Base-by-base conservation (phyloP, 2,329 filamentous ascomycete genomes). In the Chrysosporium queenslandicum region DNA sequence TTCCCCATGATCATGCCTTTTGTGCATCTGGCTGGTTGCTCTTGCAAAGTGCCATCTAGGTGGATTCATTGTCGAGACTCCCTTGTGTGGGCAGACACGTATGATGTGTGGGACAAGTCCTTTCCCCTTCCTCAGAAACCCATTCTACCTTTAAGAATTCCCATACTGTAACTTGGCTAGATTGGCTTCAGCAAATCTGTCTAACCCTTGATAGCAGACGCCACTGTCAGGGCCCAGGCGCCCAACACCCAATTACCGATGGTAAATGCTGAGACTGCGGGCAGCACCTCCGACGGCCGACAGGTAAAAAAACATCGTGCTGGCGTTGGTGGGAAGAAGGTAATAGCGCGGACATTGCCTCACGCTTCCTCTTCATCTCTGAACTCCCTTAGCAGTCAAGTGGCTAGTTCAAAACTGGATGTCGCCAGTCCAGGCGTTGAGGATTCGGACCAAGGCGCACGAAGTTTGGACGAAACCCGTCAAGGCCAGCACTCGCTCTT, bases 401-500 rank as follows among this genome's bases (percentile, higher is more conserved):
- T 56, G 30, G 52, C 56, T 11, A 54, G 52, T 42, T 47, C 58
- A 23, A 53, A 52, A 27, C 51, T 57, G 39, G 58, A 60, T 37
- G 43, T 50, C 12, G 48, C 41, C 29, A 47, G 43, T 20, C 51
- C 41, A 23, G 45, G 36, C 29, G 37, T 30, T 14, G 54, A 53
- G n/a, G 53, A 48, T 16, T 20, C 52, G 8, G 42, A 48, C 36
- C 32, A 21, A 20, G 25, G n/a, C 14, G n/a, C 23, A 3, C 32
- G 41, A 16, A 12, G 12, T 16, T 7, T 12, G 16, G 56, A 57
- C 25, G 50, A 53, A 7, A 43, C 21, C 42, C 25, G 43, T 20
- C 51, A 55, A 36, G 51, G 60, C 20, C 67, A 68, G 36, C 57
- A 63, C 45, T 60, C 57, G 41, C 63, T 94, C 6, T 70, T 92